Percentiles rank a stretch among this genome's conserved stretches.
phyloP scores from a whole-genome alignment of 257 asterid species.

The Salvia hispanica region DNA sequence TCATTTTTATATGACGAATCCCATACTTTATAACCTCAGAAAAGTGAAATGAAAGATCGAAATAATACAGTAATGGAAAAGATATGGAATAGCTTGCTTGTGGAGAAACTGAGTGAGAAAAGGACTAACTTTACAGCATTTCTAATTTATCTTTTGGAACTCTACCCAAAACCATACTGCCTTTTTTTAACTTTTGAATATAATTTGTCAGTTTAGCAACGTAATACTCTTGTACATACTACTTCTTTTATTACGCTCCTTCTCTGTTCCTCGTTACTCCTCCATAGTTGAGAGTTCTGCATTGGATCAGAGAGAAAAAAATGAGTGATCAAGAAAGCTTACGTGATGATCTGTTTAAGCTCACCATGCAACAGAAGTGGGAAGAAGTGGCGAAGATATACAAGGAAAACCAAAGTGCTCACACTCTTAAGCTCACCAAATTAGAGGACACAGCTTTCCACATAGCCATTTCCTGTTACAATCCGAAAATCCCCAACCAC shows the following conservation, averaged over 20 bases:
- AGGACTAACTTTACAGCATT: too few relatives aligned
- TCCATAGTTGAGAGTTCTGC: too few relatives aligned
- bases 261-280: too few relatives aligned
- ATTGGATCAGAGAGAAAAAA: too few relatives aligned
- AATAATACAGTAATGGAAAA: not conserved
- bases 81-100: not conserved
- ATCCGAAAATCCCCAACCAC: not conserved
- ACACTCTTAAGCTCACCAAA: constrained; percentile 37
- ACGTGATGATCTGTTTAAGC: constrained; percentile 27
- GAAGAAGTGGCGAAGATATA: constrained; percentile 14
- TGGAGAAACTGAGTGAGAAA: not conserved
- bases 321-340: not conserved
- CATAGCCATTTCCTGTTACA: constrained; percentile 47
- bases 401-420: not conserved
- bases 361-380: constrained; percentile 48
- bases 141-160: too few relatives aligned
- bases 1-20: not conserved
- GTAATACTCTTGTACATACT: too few relatives aligned
- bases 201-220: too few relatives aligned
- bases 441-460: constrained; percentile 54
- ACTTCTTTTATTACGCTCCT: too few relatives aligned
- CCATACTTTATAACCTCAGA: too few relatives aligned
- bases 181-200: too few relatives aligned
- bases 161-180: too few relatives aligned
- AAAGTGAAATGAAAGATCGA: too few relatives aligned